Conservation (phyloP, 164 flowering plant genomes). For the Echeveria elegans region DNA sequence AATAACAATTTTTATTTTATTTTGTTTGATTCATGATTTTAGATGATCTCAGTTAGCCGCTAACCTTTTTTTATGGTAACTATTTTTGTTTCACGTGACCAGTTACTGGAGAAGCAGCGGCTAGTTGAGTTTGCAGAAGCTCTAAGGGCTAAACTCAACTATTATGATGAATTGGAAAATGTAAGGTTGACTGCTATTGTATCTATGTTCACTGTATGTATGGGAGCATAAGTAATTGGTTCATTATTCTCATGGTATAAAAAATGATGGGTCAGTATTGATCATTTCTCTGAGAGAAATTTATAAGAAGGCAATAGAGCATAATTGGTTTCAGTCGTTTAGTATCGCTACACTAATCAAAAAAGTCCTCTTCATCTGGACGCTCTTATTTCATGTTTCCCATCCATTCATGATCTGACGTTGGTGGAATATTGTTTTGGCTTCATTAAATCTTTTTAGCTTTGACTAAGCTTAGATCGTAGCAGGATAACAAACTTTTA, state of each 20-base stretch:
- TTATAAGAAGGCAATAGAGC: neutral
- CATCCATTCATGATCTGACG: neutral
- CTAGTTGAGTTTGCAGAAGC: conserved; percentile 90
- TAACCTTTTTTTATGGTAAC: neutral
- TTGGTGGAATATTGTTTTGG: neutral
- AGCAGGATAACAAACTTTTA: neutral
- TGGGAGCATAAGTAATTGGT: neutral
- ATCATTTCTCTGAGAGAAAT: neutral
- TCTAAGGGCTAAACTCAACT: conserved; percentile 81
- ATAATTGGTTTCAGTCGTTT: neutral
- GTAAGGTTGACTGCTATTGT: conserved; percentile 57
- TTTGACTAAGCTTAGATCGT: neutral
- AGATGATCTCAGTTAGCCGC: neutral
- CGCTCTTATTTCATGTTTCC: neutral
- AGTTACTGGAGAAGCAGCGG: conserved; percentile 88
- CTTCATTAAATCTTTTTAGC: neutral
- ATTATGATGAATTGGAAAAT: conserved; percentile 98
- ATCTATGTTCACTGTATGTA: conserved; percentile 4
- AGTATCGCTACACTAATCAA: neutral
- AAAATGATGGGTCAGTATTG: neutral
- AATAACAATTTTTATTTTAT: no score
- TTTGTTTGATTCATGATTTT: neutral
- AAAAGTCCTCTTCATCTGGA: neutral
- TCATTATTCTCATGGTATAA: neutral
- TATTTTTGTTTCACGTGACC: conserved; percentile 5